Base-by-base conservation (phyloP, 805 yeast species). In the Monosporozyma yasuniensis region DNA sequence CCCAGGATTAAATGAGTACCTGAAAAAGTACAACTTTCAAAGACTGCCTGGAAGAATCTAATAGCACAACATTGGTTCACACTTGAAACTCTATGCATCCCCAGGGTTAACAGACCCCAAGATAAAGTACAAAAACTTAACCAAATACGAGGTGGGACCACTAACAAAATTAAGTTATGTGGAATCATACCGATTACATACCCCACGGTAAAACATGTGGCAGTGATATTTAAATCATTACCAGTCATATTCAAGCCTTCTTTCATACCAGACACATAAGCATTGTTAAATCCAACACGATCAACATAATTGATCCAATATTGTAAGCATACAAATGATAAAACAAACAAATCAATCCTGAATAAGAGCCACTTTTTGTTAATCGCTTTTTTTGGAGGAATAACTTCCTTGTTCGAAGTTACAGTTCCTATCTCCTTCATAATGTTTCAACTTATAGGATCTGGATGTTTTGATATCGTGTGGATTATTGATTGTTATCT, bases 201-300 rank as follows among this genome's bases (percentile, higher is more conserved):
- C 2, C 88, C 89, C 8, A 78, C 72, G 21, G 76, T 78, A 63
- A 79, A 81, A 47, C 77, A 72, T 0, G 84, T 78, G 52, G 75
- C 77, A 47, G 79, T 69, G 39, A 75, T 52, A 57, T 79, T 79
- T 53, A 71, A 73, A 50, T 79, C 73, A 51, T 75, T 64, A 11
- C 80, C 80, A 39, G 59, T 52, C 70, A 79, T 67, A 3, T 65
- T 55, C 50, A 78, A 56, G 48, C 76, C 84, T 50, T 78, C 79
- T 55, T 78, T 73, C 84, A 82, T 78, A 9, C 87, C 87, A 10
- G 80, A 72, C n/a, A 80, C 82, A 59, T 81, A 81, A 2, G 87
- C 85, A 56, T 77, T 75, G 30, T 75, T 66, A 41, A 79, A 63
- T 49, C 79, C 80, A 12, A 77, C 69, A 56, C 81, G 70, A 61